Base-by-base conservation (phyloP, 306 rosid genomes). In the Boehmeria nivea region DNA sequence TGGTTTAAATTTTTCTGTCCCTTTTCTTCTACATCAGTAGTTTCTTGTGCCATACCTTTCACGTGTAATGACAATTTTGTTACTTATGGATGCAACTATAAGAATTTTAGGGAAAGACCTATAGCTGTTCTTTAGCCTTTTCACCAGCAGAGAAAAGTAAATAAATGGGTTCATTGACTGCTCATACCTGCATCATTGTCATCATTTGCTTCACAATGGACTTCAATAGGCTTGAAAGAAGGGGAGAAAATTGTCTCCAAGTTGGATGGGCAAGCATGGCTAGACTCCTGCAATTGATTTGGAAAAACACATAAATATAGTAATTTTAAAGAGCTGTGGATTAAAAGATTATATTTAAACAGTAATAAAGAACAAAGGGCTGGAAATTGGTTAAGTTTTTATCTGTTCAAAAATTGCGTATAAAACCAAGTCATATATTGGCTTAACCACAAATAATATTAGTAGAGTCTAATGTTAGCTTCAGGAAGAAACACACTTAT, bases 211-310 rank as follows among this genome's bases (percentile, higher is more conserved):
- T 78, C 81, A 59, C 66, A 60, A 43, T 59, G 67, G 57, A 64
- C 69, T 60, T 78, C 88, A 46, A 74, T 37, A 14, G 77, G 72
- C 68, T 85, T 86, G 57, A 80, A 74, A 60, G 83, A 75, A 76
- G 94, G 90, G 72, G 96, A 88, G 74, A 88, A 85, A 49, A 82
- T 78, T 18, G 94, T 74, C 66, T 76, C 88, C 34, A 80, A 42
- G 75, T 72, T 74, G 42, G 78, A 73, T 34, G 79, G 52, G 69
- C 65, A 72, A 38, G 63, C 53, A 40, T 63, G 54, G 62, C 54
- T 59, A 54, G 78, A 54, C 26, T 80, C 96, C 96, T 88, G 82
- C 23, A 51, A 75, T 39, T 57, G 28, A 69, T 52, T 31, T 31
- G 36, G 31, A 23, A 46, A 14, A 21, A 58, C 38, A 48, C 28